Evolutionary conservation across 1,139 yeast species (phyloP).

Genomic region (Protomyces pachydermus): DNA sequence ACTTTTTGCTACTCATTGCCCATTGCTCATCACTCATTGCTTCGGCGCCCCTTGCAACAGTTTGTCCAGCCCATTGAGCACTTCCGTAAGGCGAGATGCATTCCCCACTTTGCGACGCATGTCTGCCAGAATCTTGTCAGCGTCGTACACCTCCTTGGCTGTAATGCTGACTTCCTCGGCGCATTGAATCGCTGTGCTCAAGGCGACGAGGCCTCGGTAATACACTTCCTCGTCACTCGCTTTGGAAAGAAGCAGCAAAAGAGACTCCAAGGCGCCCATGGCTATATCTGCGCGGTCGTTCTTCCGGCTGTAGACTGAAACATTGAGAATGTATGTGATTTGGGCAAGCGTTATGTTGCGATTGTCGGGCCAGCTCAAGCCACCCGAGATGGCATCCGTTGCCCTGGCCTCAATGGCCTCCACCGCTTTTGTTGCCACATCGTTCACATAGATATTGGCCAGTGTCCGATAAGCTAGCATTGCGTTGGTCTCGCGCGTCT

Average conservation of each 20-base stretch:
- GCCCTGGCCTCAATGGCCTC: not conserved
- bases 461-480: constrained; percentile 34
- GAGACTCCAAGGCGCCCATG: constrained; percentile 12
- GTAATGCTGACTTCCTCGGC: constrained; percentile 23
- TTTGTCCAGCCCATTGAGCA: not conserved
- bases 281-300: constrained; percentile 33
- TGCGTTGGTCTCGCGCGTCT: constrained; percentile 19
- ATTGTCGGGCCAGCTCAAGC: not conserved
- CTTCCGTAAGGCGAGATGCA: not conserved
- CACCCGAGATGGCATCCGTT: not conserved
- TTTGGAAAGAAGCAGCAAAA: constrained; percentile 16
- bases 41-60: not conserved
- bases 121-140: not conserved
- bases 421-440: not conserved
- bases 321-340: constrained; percentile 53
- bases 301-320: constrained; percentile 41
- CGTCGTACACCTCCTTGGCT: constrained; percentile 26
- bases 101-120: not conserved
- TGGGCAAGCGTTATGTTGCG: constrained; percentile 42
- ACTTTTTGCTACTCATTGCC: not conserved
- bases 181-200: constrained; percentile 44
- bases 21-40: not conserved
- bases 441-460: constrained; percentile 31
- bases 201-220: constrained; percentile 52
- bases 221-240: constrained; percentile 49